Conservation (phyloP, 441 rosid species). For the Aleurites moluccanus region DNA sequence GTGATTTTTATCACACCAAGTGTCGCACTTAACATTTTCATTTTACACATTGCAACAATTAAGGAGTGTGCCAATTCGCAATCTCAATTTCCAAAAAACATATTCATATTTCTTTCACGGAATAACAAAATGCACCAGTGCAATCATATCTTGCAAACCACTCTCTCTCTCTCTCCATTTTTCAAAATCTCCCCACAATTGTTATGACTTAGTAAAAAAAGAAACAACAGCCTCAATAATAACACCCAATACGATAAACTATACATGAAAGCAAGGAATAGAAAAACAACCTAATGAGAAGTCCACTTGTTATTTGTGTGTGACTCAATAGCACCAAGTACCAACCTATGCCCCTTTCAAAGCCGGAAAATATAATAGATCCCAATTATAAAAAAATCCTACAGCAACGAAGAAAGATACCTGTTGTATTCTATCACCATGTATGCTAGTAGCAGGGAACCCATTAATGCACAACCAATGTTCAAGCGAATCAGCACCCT, state of each 20-base stretch:
- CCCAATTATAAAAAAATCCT: neutral
- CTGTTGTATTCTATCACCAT: constrained; percentile 93
- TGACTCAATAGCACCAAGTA: neutral
- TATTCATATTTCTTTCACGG: neutral
- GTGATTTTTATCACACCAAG: no score
- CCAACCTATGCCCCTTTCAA: neutral
- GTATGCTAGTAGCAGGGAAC: constrained; percentile 86
- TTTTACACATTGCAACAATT: neutral
- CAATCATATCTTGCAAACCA: neutral
- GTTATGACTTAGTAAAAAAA: neutral
- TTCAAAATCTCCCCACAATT: no score
- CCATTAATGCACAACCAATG: constrained; percentile 75
- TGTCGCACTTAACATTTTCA: no score
- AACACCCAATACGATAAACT: neutral
- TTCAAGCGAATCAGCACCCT: constrained; percentile 82
- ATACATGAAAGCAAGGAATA: neutral
- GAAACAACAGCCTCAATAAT: neutral
- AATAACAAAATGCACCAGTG: neutral
- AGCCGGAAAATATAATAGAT: neutral
- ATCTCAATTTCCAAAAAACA: constrained; percentile 6
- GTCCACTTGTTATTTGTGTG: neutral
- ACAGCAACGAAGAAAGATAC: constrained; percentile 28
- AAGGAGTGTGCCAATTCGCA: neutral
- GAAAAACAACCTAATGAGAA: neutral
- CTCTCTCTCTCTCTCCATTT: no score